Evolutionary conservation across 768 basidiomycete genomes (phyloP).

Genomic region (Amanita brunnescens): DNA sequence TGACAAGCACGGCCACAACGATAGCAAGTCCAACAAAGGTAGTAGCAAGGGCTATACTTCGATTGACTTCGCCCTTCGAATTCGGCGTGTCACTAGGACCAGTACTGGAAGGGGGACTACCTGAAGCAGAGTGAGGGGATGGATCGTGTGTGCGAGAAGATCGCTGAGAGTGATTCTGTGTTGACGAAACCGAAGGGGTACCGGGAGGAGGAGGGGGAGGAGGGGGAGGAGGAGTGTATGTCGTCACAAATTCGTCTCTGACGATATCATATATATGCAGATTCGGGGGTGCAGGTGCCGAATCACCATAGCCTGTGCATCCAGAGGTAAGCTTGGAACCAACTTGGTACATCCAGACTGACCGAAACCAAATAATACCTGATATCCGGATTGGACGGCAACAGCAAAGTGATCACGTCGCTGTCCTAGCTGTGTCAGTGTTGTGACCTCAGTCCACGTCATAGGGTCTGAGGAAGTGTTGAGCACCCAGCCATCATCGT

Average conservation of each 20-base stretch:
- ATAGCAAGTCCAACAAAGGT: not conserved
- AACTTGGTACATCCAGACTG: slow-evolving; percentile 18
- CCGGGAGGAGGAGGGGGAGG: slow-evolving; percentile 32
- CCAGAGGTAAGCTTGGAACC: not conserved
- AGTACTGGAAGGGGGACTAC: not conserved
- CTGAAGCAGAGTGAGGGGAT: slow-evolving; percentile 20
- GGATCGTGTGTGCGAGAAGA: not conserved
- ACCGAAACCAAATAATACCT: slow-evolving; percentile 78
- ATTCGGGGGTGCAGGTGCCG: slow-evolving; percentile 44
- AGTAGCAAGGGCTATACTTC: not conserved
- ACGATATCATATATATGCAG: slow-evolving; percentile 46
- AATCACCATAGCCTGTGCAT: slow-evolving; percentile 37
- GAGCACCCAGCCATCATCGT: slow-evolving; percentile 63
- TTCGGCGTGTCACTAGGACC: not conserved
- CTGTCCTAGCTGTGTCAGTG: slow-evolving; percentile 48
- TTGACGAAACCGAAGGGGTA: slow-evolving; percentile 20
- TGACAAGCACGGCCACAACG: not conserved
- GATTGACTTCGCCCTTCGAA: not conserved
- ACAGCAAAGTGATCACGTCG: slow-evolving; percentile 72
- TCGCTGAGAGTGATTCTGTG: slow-evolving; percentile 11
- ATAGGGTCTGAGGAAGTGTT: slow-evolving; percentile 48
- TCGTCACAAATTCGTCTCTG: slow-evolving; percentile 32
- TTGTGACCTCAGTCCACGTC: slow-evolving; percentile 46
- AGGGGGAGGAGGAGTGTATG: slow-evolving; percentile 33
- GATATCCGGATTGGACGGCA: slow-evolving; percentile 48